Base-by-base conservation (phyloP, 805 yeast genomes). In the Schwanniomyces pseudopolymorphus region DNA sequence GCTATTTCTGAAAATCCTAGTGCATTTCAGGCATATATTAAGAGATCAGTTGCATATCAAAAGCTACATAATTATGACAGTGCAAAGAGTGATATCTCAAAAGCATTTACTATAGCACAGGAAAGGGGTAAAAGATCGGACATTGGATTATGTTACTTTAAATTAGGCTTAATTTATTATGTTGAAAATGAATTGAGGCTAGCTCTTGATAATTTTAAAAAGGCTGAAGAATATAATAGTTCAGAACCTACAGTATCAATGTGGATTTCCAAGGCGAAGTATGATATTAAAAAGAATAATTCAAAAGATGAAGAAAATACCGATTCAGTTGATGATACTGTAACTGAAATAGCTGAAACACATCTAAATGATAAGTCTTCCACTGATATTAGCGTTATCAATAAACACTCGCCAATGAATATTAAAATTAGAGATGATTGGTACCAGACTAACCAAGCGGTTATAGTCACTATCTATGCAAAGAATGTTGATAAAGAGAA, bases 381-480 rank as follows among this genome's bases (percentile, higher is more conserved):
- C 13, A 60, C 72, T 1, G 60, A 59, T 27, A 40, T 68, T 16
- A 67, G 58, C 22, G 61, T 58, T n/a, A 63, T 70, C 49, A 69
- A 70, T 53, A 58, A 67, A 43, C 70, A 61, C 17, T 75, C 76
- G 0, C 77, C 78, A 2, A 51, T 72, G 39, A 66, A 63, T 42
- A 45, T 54, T 35, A 72, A 72, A 47, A 60, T 63, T 43, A 57
- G 71, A 40, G 75, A 67, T 25, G 74, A 72, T 47, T 73, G 78
- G 69, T 92, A 83, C 66, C 97, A 94, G 63, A 75, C 83, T 13
- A 56, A 68, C 8, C 68, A 68, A 0, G 60, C 63, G 3, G 79
- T 90, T 11, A 82, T 84, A 0, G 70, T 91, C 24, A 81, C 92
- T 1, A 66, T 92, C 5, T 92, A 85, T 58, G 81, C 88, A 40